phyloP scores from a whole-genome alignment of 129 eudicot genomes.

The Rutidosis leptorrhynchoides region DNA sequence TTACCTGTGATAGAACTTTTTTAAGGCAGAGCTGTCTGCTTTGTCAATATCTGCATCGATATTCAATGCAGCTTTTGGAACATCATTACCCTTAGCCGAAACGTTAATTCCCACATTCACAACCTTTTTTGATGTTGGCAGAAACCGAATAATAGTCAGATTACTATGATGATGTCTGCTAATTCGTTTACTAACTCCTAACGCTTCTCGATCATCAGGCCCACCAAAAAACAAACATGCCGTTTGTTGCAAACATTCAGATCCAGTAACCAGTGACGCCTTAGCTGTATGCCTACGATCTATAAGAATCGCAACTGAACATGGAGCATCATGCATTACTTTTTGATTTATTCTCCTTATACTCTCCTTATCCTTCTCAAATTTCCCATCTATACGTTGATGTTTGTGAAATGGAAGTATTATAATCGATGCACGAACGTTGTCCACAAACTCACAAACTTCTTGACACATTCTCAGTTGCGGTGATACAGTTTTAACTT shows the following conservation, averaged over 20 bases:
- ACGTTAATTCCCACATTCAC: slow-evolving; percentile 38
- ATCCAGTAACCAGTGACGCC: slow-evolving; percentile 32
- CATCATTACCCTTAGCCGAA: slow-evolving; percentile 46
- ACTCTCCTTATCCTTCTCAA: slow-evolving; percentile 68
- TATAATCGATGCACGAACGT: slow-evolving; percentile 64
- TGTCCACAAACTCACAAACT: slow-evolving; percentile 65
- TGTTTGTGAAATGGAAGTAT: slow-evolving; percentile 86
- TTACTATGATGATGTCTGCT: slow-evolving; percentile 60
- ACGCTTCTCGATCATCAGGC: slow-evolving; percentile 88
- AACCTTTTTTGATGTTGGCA: slow-evolving; percentile 37
- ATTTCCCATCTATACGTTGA: slow-evolving; percentile 80
- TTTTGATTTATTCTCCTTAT: slow-evolving; percentile 71
- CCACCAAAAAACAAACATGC: slow-evolving; percentile 90
- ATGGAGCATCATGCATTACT: slow-evolving; percentile 59
- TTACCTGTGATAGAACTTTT: slow-evolving; percentile 63
- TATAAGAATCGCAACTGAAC: slow-evolving; percentile 69
- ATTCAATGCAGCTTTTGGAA: slow-evolving; percentile 54
- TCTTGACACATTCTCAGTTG: slow-evolving; percentile 54
- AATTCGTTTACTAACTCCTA: slow-evolving; percentile 78
- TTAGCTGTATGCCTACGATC: slow-evolving; percentile 69
- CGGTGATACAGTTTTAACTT: slow-evolving; percentile 60
- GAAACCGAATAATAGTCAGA: slow-evolving; percentile 64
- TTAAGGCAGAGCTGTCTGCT: slow-evolving; percentile 49
- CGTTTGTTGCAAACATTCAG: slow-evolving; percentile 52
- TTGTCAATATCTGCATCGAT: slow-evolving; percentile 46